Evolutionary conservation across 306 rosid genomes (phyloP).

Genomic region (Lablab purpureus): DNA sequence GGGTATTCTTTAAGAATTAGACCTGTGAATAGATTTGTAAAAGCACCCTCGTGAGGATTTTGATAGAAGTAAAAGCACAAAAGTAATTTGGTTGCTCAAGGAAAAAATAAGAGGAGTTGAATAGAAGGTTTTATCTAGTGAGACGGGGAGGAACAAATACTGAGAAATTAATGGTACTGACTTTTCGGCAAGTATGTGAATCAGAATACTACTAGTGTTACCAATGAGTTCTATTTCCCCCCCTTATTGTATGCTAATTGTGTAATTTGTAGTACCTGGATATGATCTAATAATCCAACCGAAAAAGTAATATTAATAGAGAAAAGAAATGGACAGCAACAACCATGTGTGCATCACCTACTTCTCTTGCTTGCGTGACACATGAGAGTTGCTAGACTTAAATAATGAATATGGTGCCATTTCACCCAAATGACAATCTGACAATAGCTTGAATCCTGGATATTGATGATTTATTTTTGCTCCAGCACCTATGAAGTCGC

Average conservation of each 20-base stretch:
- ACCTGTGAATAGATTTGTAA: conserved; percentile 20
- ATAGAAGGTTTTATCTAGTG: conserved; percentile 9
- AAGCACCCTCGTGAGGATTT: not conserved
- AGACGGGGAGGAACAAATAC: conserved; percentile 17
- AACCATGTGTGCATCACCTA: conserved; percentile 27
- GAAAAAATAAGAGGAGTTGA: conserved; percentile 4
- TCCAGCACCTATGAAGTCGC: conserved; percentile 97
- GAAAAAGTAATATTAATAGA: not conserved
- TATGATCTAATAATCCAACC: conserved; percentile 26
- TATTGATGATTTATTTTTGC: conserved; percentile 46
- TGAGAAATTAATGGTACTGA: conserved; percentile 8
- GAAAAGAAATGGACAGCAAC: not conserved
- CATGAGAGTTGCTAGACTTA: conserved; percentile 28
- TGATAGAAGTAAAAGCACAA: conserved; percentile 20
- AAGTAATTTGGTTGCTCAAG: conserved; percentile 6
- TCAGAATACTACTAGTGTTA: not conserved
- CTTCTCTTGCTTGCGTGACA: conserved; percentile 18
- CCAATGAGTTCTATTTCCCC: not conserved
- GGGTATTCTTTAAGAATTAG: conserved; percentile 14
- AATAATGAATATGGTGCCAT: conserved; percentile 10
- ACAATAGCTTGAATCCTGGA: conserved; percentile 39
- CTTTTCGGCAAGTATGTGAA: not conserved
- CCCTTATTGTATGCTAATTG: conserved; percentile 3
- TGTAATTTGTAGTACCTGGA: conserved; percentile 9
- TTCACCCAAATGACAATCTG: conserved; percentile 10